Evolutionary conservation across 345 rosid genomes (phyloP).

Genomic region (Limnanthes douglasii): DNA sequence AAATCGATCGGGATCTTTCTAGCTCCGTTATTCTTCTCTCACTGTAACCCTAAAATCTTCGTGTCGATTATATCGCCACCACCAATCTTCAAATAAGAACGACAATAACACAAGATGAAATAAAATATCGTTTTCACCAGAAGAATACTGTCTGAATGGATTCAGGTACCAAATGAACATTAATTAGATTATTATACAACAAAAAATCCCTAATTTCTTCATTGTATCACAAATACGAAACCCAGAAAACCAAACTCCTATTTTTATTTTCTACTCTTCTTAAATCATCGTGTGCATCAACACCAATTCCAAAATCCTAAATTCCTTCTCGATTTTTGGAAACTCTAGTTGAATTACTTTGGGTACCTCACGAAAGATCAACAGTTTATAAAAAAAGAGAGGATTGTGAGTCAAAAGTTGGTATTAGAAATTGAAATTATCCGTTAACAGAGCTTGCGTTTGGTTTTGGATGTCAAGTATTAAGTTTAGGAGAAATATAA

Average conservation of each 20-base stretch:
- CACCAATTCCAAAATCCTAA: too few relatives aligned
- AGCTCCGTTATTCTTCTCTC: too few relatives aligned
- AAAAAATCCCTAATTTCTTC: too few relatives aligned
- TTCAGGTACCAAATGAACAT: too few relatives aligned
- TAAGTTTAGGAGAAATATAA: constrained; percentile 47
- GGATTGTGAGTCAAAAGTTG: constrained; percentile 25
- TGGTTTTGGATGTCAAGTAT: constrained; percentile 8
- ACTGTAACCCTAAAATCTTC: too few relatives aligned
- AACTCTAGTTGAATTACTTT: too few relatives aligned
- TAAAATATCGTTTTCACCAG: constrained; percentile 11
- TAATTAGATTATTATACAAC: too few relatives aligned
- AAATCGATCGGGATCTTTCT: too few relatives aligned
- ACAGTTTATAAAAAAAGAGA: too few relatives aligned
- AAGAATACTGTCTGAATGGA: constrained; percentile 55
- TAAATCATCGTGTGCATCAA: too few relatives aligned
- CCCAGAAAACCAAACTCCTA: constrained; percentile 24
- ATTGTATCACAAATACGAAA: constrained; percentile 11
- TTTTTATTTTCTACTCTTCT: constrained; percentile 16
- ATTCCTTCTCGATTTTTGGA: too few relatives aligned
- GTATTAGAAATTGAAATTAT: constrained; percentile 51
- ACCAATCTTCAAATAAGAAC: constrained; percentile 3
- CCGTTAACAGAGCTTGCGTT: constrained; percentile 26
- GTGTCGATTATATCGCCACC: constrained; percentile 5
- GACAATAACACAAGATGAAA: constrained; percentile 1
- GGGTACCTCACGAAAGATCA: too few relatives aligned